These are phyloP conservation scores for Nevesoporus exiguus DNA, from an alignment of 768 basidiomycete species.

Conservation along the genomic window DNA sequence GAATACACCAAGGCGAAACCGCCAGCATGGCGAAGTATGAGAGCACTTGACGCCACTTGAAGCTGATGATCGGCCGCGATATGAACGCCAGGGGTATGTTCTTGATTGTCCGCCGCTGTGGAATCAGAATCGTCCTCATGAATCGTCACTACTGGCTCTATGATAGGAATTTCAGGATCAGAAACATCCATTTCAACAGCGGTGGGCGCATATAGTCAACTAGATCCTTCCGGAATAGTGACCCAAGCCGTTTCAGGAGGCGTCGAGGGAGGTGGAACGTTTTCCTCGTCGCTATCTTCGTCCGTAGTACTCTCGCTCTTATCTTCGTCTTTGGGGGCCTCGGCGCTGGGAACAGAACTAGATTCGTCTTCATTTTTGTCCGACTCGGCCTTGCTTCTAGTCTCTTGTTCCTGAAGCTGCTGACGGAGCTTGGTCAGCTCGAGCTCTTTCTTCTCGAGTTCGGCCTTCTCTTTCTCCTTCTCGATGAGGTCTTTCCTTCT, in stretches of 20 bases:
- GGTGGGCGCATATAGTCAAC: slow-evolving; percentile 29
- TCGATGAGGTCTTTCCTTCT: slow-evolving; percentile 41
- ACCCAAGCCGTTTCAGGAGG: slow-evolving; percentile 31
- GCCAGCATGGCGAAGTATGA: slow-evolving; percentile 33
- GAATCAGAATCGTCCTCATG: slow-evolving; percentile 20
- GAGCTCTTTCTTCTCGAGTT: slow-evolving; percentile 62
- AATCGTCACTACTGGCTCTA: slow-evolving; percentile 28
- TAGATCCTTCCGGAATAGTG: slow-evolving; percentile 24
- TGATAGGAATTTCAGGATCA: slow-evolving; percentile 14
- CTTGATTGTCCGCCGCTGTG: slow-evolving; percentile 20
- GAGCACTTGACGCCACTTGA: slow-evolving; percentile 23
- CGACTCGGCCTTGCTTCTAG: slow-evolving; percentile 42
- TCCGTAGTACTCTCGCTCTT: slow-evolving; percentile 35
- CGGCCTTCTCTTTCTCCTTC: slow-evolving; percentile 58
- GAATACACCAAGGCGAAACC: slow-evolving; percentile 36
- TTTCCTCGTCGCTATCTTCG: slow-evolving; percentile 43
- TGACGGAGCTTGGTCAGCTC: slow-evolving; percentile 53
- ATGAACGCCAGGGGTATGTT: slow-evolving; percentile 19
- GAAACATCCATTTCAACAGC: slow-evolving; percentile 16
- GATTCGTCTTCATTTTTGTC: slow-evolving; percentile 43
- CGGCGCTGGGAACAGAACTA: not conserved
- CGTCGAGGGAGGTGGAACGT: slow-evolving; percentile 32
- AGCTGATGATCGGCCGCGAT: slow-evolving; percentile 22
- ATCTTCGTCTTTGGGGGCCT: slow-evolving; percentile 25
- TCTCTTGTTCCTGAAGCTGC: slow-evolving; percentile 52